Evolutionary conservation across 1,284 basidiomycete genomes (phyloP).

Genomic region (Marasmius tenuissimus): DNA sequence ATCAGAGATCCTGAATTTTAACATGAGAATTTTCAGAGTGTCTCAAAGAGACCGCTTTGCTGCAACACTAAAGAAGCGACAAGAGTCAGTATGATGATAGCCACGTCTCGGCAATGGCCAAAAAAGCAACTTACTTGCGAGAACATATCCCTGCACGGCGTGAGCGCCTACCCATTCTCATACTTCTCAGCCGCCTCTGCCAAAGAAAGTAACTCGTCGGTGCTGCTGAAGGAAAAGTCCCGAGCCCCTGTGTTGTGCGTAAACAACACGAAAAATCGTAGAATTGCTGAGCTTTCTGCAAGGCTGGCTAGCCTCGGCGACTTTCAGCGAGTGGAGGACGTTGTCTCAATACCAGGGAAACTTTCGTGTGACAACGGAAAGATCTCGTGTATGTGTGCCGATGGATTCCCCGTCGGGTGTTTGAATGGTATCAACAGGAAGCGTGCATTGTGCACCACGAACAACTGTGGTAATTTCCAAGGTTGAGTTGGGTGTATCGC

Average conservation of each 20-base stretch:
- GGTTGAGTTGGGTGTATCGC: no score
- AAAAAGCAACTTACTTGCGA: neutral
- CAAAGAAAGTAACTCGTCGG: neutral
- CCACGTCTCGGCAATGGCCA: neutral
- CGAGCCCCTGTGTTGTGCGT: neutral
- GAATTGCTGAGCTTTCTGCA: neutral
- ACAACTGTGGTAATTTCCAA: no score
- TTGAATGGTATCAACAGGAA: neutral
- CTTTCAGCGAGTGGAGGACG: neutral
- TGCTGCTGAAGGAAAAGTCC: neutral
- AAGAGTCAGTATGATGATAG: neutral
- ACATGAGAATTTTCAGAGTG: neutral
- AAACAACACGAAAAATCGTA: neutral
- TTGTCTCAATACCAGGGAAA: neutral
- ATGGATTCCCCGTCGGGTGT: neutral
- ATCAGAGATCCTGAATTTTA: no score
- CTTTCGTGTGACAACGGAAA: neutral
- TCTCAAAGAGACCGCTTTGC: neutral
- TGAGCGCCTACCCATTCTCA: neutral
- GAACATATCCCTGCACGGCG: neutral
- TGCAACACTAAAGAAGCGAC: neutral
- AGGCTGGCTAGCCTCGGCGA: neutral
- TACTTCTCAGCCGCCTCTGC: neutral
- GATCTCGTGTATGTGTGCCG: neutral
- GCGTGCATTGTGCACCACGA: neutral